phyloP scores from a whole-genome alignment of 2,329 filamentous ascomycete genomes.

The Magnaporthiopsis poae region DNA sequence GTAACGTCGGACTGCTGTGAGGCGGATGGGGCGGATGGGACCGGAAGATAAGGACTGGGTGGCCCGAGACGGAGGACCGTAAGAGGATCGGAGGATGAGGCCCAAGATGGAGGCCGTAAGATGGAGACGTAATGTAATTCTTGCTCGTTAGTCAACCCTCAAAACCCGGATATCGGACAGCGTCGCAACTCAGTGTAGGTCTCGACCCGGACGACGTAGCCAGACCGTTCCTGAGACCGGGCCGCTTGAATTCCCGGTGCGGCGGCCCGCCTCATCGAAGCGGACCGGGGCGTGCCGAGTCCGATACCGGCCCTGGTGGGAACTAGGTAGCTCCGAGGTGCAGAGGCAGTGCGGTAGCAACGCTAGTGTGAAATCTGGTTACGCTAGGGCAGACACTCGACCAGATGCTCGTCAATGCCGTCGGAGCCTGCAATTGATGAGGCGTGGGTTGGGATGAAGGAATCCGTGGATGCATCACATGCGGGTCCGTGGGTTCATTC shows the following conservation, averaged over 20 bases:
- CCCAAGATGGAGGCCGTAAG: no score
- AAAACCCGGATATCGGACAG: slow-evolving; percentile 16
- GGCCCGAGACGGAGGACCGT: no score
- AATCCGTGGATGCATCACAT: no score
- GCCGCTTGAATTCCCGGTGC: no score
- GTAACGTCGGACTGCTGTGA: no score
- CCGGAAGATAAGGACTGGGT: no score
- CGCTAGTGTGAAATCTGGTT: slow-evolving; percentile 15
- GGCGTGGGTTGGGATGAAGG: no score
- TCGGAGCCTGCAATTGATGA: slow-evolving; percentile 2
- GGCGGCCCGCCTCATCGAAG: no score
- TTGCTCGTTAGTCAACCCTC: slow-evolving; percentile 15
- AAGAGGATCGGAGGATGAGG: no score
- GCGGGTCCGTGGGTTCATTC: no score
- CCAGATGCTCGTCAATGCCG: slow-evolving; percentile 9
- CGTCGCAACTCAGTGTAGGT: slow-evolving; percentile 15
- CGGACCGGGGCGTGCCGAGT: background rate
- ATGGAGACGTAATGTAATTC: no score
- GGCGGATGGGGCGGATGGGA: no score
- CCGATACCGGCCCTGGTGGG: slow-evolving; percentile 18
- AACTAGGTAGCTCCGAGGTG: slow-evolving; percentile 15
- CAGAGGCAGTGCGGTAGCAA: slow-evolving; percentile 14
- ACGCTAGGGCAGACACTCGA: background rate
- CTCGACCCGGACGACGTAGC: slow-evolving; percentile 19
- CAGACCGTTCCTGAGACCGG: slow-evolving; percentile 10